phyloP scores from a whole-genome alignment of 306 rosid genomes.

The Oemleria cerasiformis region DNA sequence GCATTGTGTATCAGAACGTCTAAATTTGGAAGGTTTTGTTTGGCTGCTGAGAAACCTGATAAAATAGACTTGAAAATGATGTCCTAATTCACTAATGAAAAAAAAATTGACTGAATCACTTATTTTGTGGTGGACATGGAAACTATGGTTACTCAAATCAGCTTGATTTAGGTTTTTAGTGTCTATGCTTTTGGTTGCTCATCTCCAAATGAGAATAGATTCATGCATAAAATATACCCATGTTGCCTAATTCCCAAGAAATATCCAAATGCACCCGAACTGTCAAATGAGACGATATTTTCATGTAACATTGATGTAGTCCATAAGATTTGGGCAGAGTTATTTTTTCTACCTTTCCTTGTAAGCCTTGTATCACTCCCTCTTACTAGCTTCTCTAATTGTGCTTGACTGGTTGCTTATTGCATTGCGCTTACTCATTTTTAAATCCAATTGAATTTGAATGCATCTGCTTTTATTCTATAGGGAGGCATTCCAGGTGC shows the following conservation, averaged over 20 bases:
- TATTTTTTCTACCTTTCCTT: neutral
- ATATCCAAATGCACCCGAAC: neutral
- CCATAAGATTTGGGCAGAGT: neutral
- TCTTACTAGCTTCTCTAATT: neutral
- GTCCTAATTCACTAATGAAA: neutral
- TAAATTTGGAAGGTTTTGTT: slow-evolving; percentile 2
- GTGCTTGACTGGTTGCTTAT: neutral
- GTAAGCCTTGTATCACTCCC: neutral
- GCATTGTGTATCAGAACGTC: neutral
- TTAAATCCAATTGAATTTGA: slow-evolving; percentile 8
- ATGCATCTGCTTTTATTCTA: slow-evolving; percentile 11
- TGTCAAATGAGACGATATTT: neutral
- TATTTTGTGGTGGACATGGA: neutral
- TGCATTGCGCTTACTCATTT: neutral
- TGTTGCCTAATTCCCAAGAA: neutral
- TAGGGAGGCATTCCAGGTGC: slow-evolving; percentile 95
- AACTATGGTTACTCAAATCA: neutral
- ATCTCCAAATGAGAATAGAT: neutral
- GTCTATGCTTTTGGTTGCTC: neutral
- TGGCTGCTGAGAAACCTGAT: neutral
- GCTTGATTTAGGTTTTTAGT: neutral
- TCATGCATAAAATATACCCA: neutral
- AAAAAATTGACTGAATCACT: neutral
- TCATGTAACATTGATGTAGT: neutral
- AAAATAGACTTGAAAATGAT: neutral